These are phyloP conservation scores for Coniochaeta pulveracea DNA, from an alignment of 2,329 filamentous ascomycete species.

Conservation along the genomic window DNA sequence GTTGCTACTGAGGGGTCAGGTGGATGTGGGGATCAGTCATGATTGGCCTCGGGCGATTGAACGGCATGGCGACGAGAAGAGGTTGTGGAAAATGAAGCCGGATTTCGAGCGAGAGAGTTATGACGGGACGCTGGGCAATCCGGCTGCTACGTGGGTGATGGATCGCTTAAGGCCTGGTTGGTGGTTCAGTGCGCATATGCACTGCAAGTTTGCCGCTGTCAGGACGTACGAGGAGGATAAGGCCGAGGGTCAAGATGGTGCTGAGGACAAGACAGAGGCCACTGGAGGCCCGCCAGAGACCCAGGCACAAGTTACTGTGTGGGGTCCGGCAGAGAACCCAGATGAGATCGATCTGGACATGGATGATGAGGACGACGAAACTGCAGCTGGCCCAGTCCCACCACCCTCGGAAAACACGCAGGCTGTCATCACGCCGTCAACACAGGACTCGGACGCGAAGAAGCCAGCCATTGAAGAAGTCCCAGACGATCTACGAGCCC, in stretches of 20 bases:
- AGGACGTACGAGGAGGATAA: slow-evolving; percentile 34
- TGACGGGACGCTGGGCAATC: slow-evolving; percentile 65
- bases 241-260: slow-evolving; percentile 24
- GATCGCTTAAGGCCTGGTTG: slow-evolving; percentile 69
- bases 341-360: slow-evolving; percentile 63
- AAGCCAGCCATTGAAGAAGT: slow-evolving; percentile 22
- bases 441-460: slow-evolving; percentile 1
- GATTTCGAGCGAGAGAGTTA: slow-evolving; percentile 66
- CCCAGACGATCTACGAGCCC: slow-evolving; percentile 54
- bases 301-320: too few species aligned
- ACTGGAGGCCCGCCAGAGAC: slow-evolving; percentile 3
- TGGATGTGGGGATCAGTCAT: slow-evolving; percentile 86
- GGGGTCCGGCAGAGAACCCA: slow-evolving; percentile 32
- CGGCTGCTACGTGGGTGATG: slow-evolving; percentile 69
- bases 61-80: slow-evolving; percentile 56
- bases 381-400: slow-evolving; percentile 13
- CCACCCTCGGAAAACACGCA: slow-evolving; percentile 10
- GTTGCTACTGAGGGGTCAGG: slow-evolving; percentile 70
- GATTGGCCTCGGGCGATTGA: slow-evolving; percentile 90
- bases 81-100: slow-evolving; percentile 62
- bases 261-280: slow-evolving; percentile 4
- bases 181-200: slow-evolving; percentile 93
- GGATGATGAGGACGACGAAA: slow-evolving; percentile 36
- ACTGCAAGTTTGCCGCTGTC: slow-evolving; percentile 72
- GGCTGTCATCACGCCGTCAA: neutral